A percentile compares a stretch with the other conserved stretches of the same genome.
phyloP scores from a whole-genome alignment of 805 yeast genomes.

The Wickerhamomyces sydowiorum region DNA sequence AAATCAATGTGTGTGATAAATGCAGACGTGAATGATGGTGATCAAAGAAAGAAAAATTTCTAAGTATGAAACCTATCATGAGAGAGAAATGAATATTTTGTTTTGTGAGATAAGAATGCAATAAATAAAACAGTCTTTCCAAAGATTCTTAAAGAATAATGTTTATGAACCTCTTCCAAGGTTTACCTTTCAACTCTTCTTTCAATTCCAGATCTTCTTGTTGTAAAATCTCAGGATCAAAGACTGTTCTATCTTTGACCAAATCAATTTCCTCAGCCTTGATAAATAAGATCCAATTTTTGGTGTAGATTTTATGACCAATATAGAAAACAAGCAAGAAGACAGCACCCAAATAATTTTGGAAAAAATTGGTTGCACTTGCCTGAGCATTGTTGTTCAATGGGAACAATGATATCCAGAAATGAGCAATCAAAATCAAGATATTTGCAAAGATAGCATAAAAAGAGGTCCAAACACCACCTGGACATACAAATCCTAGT shows the following conservation, averaged over 20 bases:
- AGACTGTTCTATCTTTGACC: conserved; percentile 23
- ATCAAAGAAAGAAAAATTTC: not conserved
- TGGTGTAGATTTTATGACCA: conserved; percentile 38
- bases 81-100: not conserved
- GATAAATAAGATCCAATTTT: conserved; percentile 28
- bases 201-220: conserved; percentile 27
- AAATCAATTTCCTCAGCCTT: conserved; percentile 26
- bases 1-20: not conserved
- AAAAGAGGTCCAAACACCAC: conserved; percentile 43
- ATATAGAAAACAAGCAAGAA: conserved; percentile 32
- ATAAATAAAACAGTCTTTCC: not conserved
- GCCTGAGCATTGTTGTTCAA: conserved; percentile 35
- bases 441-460: conserved; percentile 37
- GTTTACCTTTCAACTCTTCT: conserved; percentile 16
- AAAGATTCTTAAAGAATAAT: not conserved
- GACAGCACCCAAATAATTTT: conserved; percentile 34
- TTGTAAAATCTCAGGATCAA: conserved; percentile 25
- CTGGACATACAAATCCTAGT: conserved; percentile 41
- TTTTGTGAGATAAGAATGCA: not conserved
- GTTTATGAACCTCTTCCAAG: not conserved
- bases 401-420: conserved; percentile 56
- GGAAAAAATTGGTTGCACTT: conserved; percentile 29
- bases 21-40: not conserved
- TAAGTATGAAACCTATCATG: too few species aligned
- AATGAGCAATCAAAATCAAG: conserved; percentile 42